Conservation (phyloP, 2,329 filamentous ascomycete genomes). For the Bipolaris sorokiniana region DNA sequence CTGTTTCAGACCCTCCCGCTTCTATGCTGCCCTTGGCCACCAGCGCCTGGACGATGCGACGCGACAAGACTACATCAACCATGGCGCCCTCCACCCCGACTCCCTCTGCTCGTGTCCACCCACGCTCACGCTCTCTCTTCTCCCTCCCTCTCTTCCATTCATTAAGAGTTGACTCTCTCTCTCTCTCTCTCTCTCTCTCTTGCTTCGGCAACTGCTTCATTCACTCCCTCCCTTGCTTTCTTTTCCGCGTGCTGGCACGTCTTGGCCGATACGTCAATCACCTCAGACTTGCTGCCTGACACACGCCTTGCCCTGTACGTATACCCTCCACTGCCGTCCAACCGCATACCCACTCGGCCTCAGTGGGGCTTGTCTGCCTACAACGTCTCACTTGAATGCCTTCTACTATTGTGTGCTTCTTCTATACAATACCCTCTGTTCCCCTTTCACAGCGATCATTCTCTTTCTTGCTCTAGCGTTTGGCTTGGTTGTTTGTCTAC, state of each 20-base stretch:
- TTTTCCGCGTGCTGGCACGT: constrained; percentile 47
- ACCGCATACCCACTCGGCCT: background rate
- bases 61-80: constrained; percentile 36
- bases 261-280: constrained; percentile 43
- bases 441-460: constrained; percentile 5
- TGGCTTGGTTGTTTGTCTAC: constrained; percentile 17
- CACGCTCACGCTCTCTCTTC: constrained; percentile 9
- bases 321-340: background rate
- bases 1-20: constrained; percentile 45
- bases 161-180: constrained; percentile 35
- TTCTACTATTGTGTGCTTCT: background rate
- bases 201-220: constrained; percentile 18
- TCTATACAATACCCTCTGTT: constrained; percentile 10
- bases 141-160: constrained; percentile 36
- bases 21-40: constrained; percentile 44
- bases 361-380: constrained; percentile 15
- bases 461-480: constrained; percentile 12
- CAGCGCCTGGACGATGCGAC: constrained; percentile 30
- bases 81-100: constrained; percentile 26
- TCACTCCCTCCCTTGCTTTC: constrained; percentile 22
- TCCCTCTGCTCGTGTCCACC: background rate
- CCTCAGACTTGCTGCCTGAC: constrained; percentile 31
- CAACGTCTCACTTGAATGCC: background rate
- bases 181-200: constrained; percentile 19
- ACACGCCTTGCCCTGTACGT: constrained; percentile 29